Conservation (phyloP, 306 rosid species). For the Purshia tridentata region DNA sequence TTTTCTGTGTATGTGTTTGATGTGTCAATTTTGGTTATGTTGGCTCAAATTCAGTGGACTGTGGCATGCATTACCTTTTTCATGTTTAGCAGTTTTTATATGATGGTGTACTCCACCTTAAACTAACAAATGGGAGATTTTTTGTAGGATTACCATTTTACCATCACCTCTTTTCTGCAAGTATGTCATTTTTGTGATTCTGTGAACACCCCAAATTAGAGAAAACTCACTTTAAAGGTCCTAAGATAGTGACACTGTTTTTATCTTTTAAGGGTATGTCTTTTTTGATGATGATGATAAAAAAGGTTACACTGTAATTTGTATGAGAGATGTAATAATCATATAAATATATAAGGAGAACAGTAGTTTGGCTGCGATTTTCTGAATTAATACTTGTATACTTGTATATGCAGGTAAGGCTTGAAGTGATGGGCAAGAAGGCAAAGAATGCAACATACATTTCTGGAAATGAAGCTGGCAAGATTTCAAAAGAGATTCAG, state of each 20-base stretch:
- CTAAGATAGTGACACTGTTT: background rate
- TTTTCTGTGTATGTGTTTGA: background rate
- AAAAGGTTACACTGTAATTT: background rate
- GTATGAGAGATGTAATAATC: background rate
- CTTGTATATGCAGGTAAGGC: constrained; percentile 62
- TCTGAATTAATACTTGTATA: background rate
- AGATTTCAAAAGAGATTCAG: constrained; percentile 96
- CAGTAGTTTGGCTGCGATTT: background rate
- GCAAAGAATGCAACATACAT: constrained; percentile 94
- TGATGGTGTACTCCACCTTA: background rate
- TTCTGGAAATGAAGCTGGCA: constrained; percentile 95
- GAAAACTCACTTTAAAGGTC: background rate
- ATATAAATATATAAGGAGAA: background rate
- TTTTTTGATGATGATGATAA: background rate
- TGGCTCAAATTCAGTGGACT: background rate
- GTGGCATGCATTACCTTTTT: too few relatives aligned
- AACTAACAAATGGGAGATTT: background rate
- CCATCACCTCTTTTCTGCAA: too few relatives aligned
- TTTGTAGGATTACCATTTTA: too few relatives aligned
- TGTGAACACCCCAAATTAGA: background rate
- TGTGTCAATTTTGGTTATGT: background rate
- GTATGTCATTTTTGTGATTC: too few relatives aligned
- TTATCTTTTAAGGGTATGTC: background rate
- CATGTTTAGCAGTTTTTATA: background rate
- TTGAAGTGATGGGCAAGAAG: constrained; percentile 99